Base-by-base conservation (phyloP, 257 asterid genomes). In the Salvia miltiorrhiza region DNA sequence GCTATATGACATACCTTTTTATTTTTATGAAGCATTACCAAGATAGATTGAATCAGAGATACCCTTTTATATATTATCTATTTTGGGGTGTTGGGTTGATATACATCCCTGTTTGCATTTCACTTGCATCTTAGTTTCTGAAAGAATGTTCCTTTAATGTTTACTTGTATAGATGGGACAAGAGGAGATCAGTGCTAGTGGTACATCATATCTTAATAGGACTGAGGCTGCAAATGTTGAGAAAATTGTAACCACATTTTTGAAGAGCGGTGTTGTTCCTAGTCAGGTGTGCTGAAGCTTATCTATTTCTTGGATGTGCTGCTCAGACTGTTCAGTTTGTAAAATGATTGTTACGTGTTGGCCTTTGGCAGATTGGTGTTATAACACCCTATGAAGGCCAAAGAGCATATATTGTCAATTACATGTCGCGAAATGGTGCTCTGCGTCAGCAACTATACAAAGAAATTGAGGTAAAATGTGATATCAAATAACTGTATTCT, bases 301-400 rank as follows among this genome's bases (percentile, higher is more conserved):
- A 58, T 60, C 68, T 75, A 23, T 53, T 10, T 39, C 28, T 60
- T n/a, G 9, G 41, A 24, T 71, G 41, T 63, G 50, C 32, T 81
- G 32, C 35, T 30, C 44, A 33, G 35, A 44, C 50, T 63, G 49
- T 10, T 63, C 62, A 43, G 7, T 17, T 74, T 28, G 53, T 37
- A 13, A 40, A 16, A 28, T 78, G 69, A 45, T 70, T 54, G 4
- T 63, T 64, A 1, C 72, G n/a, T 52, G 41, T 41, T 70, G 49
- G 23, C 23, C 9, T 69, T 67, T 67, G 57, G 30, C 82, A 94
- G 97, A 94, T 94, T 72, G 99, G 99, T 77, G 98, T 94, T 60
- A 94, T 94, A 74, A 94, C 98, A 39, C 99, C 99, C 48, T 94
- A 94, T 66, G 98, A 94, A 84, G 98, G 99, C 39, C 99, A 94